Evolutionary conservation across 495 filamentous ascomycete species (phyloP).

Genomic region (Talaromyces trachyspermus): DNA sequence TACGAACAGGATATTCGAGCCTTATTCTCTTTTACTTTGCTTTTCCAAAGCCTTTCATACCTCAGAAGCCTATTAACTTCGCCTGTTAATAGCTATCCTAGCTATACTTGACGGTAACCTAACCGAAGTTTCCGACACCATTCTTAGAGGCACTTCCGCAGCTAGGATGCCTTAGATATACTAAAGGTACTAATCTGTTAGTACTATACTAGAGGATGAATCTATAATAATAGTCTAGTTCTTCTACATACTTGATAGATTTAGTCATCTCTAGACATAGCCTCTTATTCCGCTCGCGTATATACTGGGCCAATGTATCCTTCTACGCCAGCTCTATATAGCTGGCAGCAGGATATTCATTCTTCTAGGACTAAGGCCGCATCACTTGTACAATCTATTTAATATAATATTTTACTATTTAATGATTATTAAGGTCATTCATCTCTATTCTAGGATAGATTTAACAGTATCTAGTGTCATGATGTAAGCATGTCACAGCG

Average conservation of each 20-base stretch:
- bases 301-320: background rate
- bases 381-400: background rate
- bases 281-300: background rate
- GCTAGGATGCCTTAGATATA: background rate
- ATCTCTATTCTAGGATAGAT: background rate
- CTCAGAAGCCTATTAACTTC: too few relatives aligned
- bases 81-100: too few relatives aligned
- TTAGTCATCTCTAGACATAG: background rate
- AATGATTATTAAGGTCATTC: background rate
- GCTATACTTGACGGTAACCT: too few relatives aligned
- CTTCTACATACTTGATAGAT: background rate
- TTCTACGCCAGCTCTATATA: background rate
- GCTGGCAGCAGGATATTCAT: background rate
- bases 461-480: background rate
- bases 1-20: too few relatives aligned
- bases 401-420: background rate
- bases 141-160: background rate
- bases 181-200: background rate
- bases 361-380: background rate
- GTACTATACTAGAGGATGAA: background rate
- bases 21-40: too few relatives aligned
- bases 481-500: too few relatives aligned
- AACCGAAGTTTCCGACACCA: too few relatives aligned
- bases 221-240: too few relatives aligned
- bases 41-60: too few relatives aligned